Evolutionary conservation across 306 rosid species (phyloP), one percentile per base, ranked within the genome.

Genomic region (Oxytropis ochrocephala): DNA sequence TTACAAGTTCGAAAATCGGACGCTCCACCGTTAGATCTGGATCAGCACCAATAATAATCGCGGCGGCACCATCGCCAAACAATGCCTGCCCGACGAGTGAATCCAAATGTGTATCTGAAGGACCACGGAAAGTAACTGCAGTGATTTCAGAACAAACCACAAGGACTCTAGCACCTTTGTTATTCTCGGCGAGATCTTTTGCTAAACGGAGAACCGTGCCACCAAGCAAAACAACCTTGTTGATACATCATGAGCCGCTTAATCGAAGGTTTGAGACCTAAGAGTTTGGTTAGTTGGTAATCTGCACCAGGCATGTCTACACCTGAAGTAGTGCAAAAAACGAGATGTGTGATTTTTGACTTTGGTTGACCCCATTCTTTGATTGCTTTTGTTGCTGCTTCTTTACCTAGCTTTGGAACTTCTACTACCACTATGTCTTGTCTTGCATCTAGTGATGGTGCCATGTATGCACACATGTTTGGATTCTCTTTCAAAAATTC

Each of bases 241-340:
- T 87, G 92, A 38, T 87, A 84, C 87, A 87, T 87, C 92, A 87
- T 87, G 64, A 70, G 69, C 0, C 92, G 83, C 39, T 84, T 87
- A 2, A 87, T 87, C 0, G 89, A 82, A 18, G 92, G 85, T 7
- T 83, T 77, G 6, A 87, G 82, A 11, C 87, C 89, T 8, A 87
- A 81, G 5, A 87, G 92, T 63, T 84, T 87, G 1, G 86, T 69
- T 50, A 87, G 82, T 10, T 84, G 89, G 67, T 79, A 87, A 49
- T 87, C 92, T 0, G 87, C 87, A 0, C 87, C 92, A 1, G 87
- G 92, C 92, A 87, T 84, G 78, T 87, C 92, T 0, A 87, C 87
- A 0, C 92, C 87, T 0, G 86, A 81, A 5, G 88, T 86, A n/a
- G 91, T 86, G 47, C 92, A 87, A 68, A 87, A 87, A 0, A 87